Conservation (phyloP, 1,139 yeast species). For the Geotrichum phurueaensis region DNA sequence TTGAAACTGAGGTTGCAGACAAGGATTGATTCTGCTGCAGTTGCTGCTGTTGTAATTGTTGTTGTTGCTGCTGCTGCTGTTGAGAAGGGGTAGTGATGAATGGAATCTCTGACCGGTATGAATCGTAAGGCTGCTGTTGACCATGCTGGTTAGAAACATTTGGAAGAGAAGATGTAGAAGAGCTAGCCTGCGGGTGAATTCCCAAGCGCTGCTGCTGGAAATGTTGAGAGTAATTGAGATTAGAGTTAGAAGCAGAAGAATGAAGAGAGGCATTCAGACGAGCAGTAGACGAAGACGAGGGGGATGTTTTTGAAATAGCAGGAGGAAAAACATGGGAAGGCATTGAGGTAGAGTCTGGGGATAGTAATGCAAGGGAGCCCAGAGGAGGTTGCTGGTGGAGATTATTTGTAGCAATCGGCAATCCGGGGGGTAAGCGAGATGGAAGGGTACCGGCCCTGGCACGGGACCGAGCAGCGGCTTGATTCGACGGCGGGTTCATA, state of each 20-base stretch:
- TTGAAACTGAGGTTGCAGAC: conserved; percentile 16
- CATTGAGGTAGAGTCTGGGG: conserved; percentile 26
- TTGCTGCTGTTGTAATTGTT: conserved; percentile 14
- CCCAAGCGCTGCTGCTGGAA: conserved; percentile 15
- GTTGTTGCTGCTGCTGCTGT: conserved; percentile 8
- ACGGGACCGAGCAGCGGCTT: conserved; percentile 25
- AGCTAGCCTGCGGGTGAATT: conserved; percentile 16
- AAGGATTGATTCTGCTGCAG: conserved; percentile 1
- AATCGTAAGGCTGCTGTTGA: conserved; percentile 7
- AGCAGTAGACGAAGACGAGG: conserved; percentile 15
- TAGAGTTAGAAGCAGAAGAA: conserved; percentile 13
- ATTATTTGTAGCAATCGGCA: conserved; percentile 15
- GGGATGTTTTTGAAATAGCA: conserved; percentile 13
- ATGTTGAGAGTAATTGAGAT: conserved; percentile 10
- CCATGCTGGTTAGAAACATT: conserved; percentile 11
- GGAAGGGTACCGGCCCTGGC: conserved; percentile 45
- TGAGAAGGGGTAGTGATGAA: conserved; percentile 18
- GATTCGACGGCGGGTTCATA: conserved; percentile 6
- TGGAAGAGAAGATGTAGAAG: conserved; percentile 19
- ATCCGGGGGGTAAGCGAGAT: conserved; percentile 36
- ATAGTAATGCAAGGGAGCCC: conserved; percentile 33
- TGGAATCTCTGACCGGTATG: conserved; percentile 17
- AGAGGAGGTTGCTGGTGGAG: conserved; percentile 19
- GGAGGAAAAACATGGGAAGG: conserved; percentile 17
- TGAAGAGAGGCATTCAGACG: conserved; percentile 12